Base-by-base conservation (phyloP, 106 monocot genomes). In the Dioscorea dumetorum region DNA sequence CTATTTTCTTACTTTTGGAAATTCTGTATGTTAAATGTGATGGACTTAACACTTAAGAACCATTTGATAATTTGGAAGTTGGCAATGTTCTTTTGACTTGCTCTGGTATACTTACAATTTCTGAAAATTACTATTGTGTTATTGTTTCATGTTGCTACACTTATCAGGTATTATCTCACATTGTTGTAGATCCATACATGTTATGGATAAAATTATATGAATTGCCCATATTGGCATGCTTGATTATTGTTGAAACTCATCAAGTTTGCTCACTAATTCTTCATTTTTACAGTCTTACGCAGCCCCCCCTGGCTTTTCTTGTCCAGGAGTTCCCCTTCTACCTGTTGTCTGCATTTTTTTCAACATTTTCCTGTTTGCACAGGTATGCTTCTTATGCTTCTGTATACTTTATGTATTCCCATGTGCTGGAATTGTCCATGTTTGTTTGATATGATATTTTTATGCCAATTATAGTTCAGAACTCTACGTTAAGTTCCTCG, bases 321-420 rank as follows among this genome's bases (percentile, higher is more conserved):
- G 97, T 64, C 97, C 97, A 22, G 84, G 84, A 66, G 89, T 99
- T 51, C 97, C 97, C 35, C 70, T 81, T 57, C 56, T 99, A 32
- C 97, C 97, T 8, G 75, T 84, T 64, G 48, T 76, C 16, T 78
- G 78, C 52, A 85, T 99, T 61, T 99, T 99, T 70, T 74, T 99
- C 73, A 99, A 99, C 72, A 84, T 99, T 70, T 92, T 99, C 82
- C 85, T 99, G 49, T 89, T 87, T 87, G 97, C 97, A 72, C 92
- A 99, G 97, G 94, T 94, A 56, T 19, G 57, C n/a, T 67, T 34
- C 34, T 3, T 34, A 34, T 34, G 3, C 34, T 34, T 34, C 7
- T 34, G 3, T 34, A 34, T 34, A 34, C 34, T 34, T 34, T 7
- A 34, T 34, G 3, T 28, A 28, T 28, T 28, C 28, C 28, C 28